These are phyloP conservation scores for Acorus calamus DNA, from an alignment of 106 monocot genomes.

Conservation along the genomic window DNA sequence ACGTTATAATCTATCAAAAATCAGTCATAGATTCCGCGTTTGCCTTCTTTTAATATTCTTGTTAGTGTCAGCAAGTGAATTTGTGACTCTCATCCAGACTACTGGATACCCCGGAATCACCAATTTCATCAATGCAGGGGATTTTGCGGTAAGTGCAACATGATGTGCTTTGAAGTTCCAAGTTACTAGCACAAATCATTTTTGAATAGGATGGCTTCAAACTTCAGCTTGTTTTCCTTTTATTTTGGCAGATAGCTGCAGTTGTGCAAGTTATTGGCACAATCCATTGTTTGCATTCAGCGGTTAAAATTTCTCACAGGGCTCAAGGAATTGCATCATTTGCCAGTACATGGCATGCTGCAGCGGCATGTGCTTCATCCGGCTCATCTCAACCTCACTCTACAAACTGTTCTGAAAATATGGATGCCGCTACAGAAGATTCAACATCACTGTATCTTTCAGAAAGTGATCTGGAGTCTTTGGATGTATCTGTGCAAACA, in stretches of 20 bases:
- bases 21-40: slow-evolving; percentile 78
- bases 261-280: slow-evolving; percentile 77
- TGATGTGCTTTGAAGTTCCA: not conserved
- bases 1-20: slow-evolving; percentile 69
- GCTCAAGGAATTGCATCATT: slow-evolving; percentile 64
- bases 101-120: slow-evolving; percentile 44
- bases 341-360: slow-evolving; percentile 81
- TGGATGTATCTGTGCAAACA: slow-evolving; percentile 32
- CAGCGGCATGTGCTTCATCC: slow-evolving; percentile 38
- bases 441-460: slow-evolving; percentile 21
- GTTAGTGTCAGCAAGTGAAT: slow-evolving; percentile 48
- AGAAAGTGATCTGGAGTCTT: slow-evolving; percentile 76
- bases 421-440: slow-evolving; percentile 16
- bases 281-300: slow-evolving; percentile 65
- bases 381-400: slow-evolving; percentile 23
- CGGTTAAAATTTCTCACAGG: slow-evolving; percentile 80
- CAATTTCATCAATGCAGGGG: slow-evolving; percentile 65
- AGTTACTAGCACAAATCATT: not conserved
- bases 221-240: not conserved
- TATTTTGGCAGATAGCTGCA: slow-evolving; percentile 45
- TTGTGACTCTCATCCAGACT: slow-evolving; percentile 50
- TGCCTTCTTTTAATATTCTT: slow-evolving; percentile 59
- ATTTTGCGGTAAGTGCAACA: slow-evolving; percentile 51
- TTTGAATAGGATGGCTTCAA: no score
- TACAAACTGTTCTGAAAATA: slow-evolving; percentile 36